Evolutionary conservation across 2,329 filamentous ascomycete species (phyloP), one percentile per base, ranked within the genome.

Genomic region (Fusarium verrucosum): DNA sequence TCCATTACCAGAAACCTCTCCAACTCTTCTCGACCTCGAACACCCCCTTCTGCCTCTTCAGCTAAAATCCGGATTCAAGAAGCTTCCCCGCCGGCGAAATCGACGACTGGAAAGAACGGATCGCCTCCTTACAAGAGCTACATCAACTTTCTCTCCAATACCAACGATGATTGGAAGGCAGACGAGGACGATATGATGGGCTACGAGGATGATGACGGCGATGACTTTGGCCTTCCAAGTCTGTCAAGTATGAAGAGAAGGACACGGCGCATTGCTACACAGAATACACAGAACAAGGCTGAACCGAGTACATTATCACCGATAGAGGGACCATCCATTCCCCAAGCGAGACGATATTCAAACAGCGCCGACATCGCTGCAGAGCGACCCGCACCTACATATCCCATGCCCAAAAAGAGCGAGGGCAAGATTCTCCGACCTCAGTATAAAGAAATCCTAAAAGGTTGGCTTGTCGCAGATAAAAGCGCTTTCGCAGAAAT

Each of bases 391-490:
- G 82, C 90, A 35, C 87, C 92, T 14, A 88, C 87, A 62, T 98
- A 98, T 73, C 94, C 94, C 25, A 89, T 92, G 71, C 88, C 94
- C 4, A 94, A 94, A 78, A 96, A 94, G 77, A 89, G 86, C 62
- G 94, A 97, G 75, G 94, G 92, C 25, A 99, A 99, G 82, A 98
- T 98, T 58, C 81, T 99, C 20, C 88, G 95, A 64, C 95, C 95
- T 47, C 95, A 99, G 77, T 99, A 98, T 77, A 97, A 99, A 78
- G 95, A 99, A 62, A 96, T 99, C 41, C 80, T 99, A 19, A 87
- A 85, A 81, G 88, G 88, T 89, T 66, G 14, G 73, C 57, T 28
- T 9, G 17, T 42, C 26, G 23, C 28, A 32, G 14, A 32, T 37
- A 8, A 16, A 43, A 10, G 8, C 17, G 9, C 20, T 30, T 30